Conservation (phyloP, 805 yeast species). For the Candida berthetii region DNA sequence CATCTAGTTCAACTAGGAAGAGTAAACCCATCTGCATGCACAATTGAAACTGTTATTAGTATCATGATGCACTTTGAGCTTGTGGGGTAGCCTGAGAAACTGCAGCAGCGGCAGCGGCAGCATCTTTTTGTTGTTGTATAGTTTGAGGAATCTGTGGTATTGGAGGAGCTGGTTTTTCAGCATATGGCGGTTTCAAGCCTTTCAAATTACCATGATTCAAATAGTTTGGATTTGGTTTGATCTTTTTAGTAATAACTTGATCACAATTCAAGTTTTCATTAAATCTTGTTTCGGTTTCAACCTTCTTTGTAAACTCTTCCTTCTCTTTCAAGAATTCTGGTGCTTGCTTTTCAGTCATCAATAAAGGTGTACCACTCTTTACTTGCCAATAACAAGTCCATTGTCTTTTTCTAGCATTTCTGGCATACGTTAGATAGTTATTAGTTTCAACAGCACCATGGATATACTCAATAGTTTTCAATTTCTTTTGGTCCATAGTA, state of each 20-base stretch:
- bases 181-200: conserved; percentile 39
- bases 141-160: background rate
- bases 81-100: background rate
- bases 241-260: conserved; percentile 36
- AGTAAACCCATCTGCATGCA: too few species aligned
- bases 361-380: conserved; percentile 33
- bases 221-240: conserved; percentile 43
- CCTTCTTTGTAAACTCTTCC: conserved; percentile 23
- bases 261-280: conserved; percentile 34
- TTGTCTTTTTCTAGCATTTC: conserved; percentile 35
- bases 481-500: conserved; percentile 25
- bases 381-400: conserved; percentile 44
- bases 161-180: conserved; percentile 9
- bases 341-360: conserved; percentile 19
- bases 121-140: background rate
- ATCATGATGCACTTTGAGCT: too few species aligned
- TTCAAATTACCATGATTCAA: conserved; percentile 37
- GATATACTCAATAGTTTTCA: conserved; percentile 40
- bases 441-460: conserved; percentile 44
- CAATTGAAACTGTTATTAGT: too few species aligned
- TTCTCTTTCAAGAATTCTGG: conserved; percentile 20
- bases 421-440: conserved; percentile 33
- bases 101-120: too few species aligned
- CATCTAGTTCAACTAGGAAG: too few species aligned
- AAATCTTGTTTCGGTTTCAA: conserved; percentile 22